Evolutionary conservation across 176 grass and related monocot species (phyloP).

Genomic region (Oryza longistaminata): DNA sequence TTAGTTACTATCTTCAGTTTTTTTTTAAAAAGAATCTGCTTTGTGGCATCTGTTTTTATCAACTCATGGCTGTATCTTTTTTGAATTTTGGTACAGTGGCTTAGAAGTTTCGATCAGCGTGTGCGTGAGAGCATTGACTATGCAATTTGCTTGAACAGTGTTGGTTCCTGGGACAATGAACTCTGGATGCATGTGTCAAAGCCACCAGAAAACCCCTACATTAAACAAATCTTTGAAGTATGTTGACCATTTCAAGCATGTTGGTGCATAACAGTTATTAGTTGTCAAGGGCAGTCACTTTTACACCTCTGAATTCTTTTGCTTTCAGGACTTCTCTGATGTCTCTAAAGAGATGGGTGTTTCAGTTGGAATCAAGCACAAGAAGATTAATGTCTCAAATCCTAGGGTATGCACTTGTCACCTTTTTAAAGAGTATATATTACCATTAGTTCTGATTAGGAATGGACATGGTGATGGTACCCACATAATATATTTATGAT

Average conservation of each 20-base stretch:
- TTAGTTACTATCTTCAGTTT: slow-evolving; percentile 12
- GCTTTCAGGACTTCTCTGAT: slow-evolving; percentile 74
- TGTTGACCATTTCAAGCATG: slow-evolving; percentile 19
- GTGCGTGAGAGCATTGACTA: slow-evolving; percentile 94
- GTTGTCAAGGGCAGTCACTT: slow-evolving; percentile 9
- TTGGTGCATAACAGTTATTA: slow-evolving; percentile 21
- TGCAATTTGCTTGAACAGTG: slow-evolving; percentile 93
- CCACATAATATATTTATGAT: neutral
- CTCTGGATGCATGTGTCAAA: slow-evolving; percentile 98
- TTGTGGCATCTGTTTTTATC: slow-evolving; percentile 19
- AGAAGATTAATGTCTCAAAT: slow-evolving; percentile 99
- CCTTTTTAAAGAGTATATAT: slow-evolving; percentile 22
- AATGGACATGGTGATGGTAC: neutral
- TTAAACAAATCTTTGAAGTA: slow-evolving; percentile 97
- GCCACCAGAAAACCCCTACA: slow-evolving; percentile 93
- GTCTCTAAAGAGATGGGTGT: slow-evolving; percentile 81
- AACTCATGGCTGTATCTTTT: slow-evolving; percentile 23
- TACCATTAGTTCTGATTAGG: slow-evolving; percentile 18
- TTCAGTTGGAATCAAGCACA: slow-evolving; percentile 91
- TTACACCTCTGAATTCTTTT: slow-evolving; percentile 32
- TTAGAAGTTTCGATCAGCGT: slow-evolving; percentile 96
- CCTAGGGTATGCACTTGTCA: slow-evolving; percentile 66
- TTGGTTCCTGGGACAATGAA: slow-evolving; percentile 88
- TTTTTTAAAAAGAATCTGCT: neutral
- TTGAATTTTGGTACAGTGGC: slow-evolving; percentile 65